phyloP scores from a whole-genome alignment of 2,329 filamentous ascomycete species.

The Fusarium sp. region DNA sequence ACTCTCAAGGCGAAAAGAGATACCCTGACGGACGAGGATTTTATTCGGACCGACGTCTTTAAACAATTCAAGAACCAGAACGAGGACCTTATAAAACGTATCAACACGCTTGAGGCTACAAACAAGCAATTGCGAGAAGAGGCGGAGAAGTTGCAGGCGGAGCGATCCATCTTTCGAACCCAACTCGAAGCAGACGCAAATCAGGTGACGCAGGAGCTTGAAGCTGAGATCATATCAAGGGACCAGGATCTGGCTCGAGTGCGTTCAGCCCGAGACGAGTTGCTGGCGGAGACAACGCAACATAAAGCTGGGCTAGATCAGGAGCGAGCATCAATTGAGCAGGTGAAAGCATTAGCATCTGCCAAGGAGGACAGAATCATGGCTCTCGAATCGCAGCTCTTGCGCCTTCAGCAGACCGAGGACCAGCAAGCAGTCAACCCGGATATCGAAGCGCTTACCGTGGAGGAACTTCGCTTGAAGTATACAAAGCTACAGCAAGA shows the following conservation, averaged over 20 bases:
- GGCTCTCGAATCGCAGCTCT: constrained; percentile 84
- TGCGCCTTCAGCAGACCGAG: constrained; percentile 70
- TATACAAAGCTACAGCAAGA: constrained; percentile 82
- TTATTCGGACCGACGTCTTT: constrained; percentile 91
- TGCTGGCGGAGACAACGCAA: constrained; percentile 83
- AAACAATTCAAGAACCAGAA: constrained; percentile 91
- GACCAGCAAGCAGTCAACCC: constrained; percentile 60
- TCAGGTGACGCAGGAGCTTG: constrained; percentile 77
- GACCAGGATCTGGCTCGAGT: constrained; percentile 90
- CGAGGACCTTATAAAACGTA: constrained; percentile 90
- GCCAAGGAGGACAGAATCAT: constrained; percentile 84
- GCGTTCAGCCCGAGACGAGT: constrained; percentile 84
- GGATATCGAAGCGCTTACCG: constrained; percentile 67
- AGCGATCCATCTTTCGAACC: constrained; percentile 83
- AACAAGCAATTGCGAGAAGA: constrained; percentile 89
- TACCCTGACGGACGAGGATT: constrained; percentile 89
- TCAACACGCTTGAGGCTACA: constrained; percentile 90
- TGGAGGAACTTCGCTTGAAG: constrained; percentile 79
- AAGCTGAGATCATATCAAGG: constrained; percentile 81
- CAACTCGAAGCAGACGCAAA: constrained; percentile 86
- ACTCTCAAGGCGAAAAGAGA: constrained; percentile 75
- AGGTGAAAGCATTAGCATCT: constrained; percentile 82
- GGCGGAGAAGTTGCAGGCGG: constrained; percentile 84
- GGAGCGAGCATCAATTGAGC: constrained; percentile 74
- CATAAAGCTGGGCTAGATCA: constrained; percentile 84